Conservation (phyloP, 805 yeast genomes). For the Teunomyces lycoperdinae region DNA sequence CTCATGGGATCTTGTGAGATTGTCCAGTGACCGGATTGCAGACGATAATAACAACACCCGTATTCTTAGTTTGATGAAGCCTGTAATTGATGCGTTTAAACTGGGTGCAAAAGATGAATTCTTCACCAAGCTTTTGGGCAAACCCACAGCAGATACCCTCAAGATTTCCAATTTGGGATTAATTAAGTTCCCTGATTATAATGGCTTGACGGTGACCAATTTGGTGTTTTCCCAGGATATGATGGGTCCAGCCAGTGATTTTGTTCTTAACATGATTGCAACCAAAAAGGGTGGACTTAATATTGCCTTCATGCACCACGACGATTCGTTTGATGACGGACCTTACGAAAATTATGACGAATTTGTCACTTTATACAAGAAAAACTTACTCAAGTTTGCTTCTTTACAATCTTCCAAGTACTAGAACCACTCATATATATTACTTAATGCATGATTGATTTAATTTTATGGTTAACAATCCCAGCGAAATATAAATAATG, state of each 20-base stretch:
- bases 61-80: constrained; percentile 20
- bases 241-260: constrained; percentile 33
- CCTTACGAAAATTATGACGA: constrained; percentile 22
- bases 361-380: constrained; percentile 16
- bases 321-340: constrained; percentile 23
- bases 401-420: not conserved
- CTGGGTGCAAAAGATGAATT: constrained; percentile 12
- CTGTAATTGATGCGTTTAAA: constrained; percentile 16
- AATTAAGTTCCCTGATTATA: constrained; percentile 18
- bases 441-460: too few species aligned
- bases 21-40: constrained; percentile 17
- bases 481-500: not conserved
- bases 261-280: constrained; percentile 30
- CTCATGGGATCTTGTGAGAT: constrained; percentile 31
- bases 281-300: constrained; percentile 33
- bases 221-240: constrained; percentile 37
- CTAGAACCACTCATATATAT: not conserved
- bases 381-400: constrained; percentile 16
- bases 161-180: constrained; percentile 39
- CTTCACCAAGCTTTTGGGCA: constrained; percentile 21
- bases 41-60: constrained; percentile 18
- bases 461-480: not conserved
- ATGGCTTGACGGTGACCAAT: constrained; percentile 26
- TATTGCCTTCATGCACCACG: constrained; percentile 29
- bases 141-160: constrained; percentile 27